Evolutionary conservation across 2,329 filamentous ascomycete species (phyloP), one percentile per base, ranked within the genome.

Genomic region (Penicillium sp.): DNA sequence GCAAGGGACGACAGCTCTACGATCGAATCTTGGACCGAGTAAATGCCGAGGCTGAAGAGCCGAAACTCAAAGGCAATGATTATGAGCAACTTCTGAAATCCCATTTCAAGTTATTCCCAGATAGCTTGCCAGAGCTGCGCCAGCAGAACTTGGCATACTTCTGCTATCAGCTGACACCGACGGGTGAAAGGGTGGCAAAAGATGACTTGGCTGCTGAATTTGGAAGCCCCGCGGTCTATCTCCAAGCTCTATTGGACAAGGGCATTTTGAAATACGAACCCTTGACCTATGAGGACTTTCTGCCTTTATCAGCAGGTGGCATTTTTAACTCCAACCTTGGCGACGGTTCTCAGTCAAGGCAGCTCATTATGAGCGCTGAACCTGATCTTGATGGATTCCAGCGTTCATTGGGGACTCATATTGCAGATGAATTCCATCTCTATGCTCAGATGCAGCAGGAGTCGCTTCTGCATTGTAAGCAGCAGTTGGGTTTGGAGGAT

Each of bases 261-360:
- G 67, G 68, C 0, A 24, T 67, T 3, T 32, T 80, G 0, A 56
- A 66, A 33, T 67, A 65, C 4, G 58, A 69, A 3, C 75, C 78
- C 1, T 70, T 80, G 15, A 78, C 72, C 0, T 81, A 81, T 48
- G 78, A 81, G 49, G 78, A 80, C 46, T 81, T 80, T 42, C 62
- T 81, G 3, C 78, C 78, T 0, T 60, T 81, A 1, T 78, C 75
- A 1, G 78, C 78, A 0, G 78, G 75, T 0, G 77, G 77, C 0
- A 80, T 80, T 33, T 78, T 78, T 52, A 70, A 70, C 33, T 77
- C 74, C 0, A 78, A 77, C 18, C 56, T 76, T 1, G 56, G 57
- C 2, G 54, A 41, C 7, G 42, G 44, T 1, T 59, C 57, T 2
- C 44, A 53, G 24, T 56, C 63, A 7, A 59, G 57, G 27, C 54